Evolutionary conservation across 495 filamentous ascomycete genomes (phyloP), one percentile per base, ranked within the genome.

Genomic region (Hyaloscypha finlandica): DNA sequence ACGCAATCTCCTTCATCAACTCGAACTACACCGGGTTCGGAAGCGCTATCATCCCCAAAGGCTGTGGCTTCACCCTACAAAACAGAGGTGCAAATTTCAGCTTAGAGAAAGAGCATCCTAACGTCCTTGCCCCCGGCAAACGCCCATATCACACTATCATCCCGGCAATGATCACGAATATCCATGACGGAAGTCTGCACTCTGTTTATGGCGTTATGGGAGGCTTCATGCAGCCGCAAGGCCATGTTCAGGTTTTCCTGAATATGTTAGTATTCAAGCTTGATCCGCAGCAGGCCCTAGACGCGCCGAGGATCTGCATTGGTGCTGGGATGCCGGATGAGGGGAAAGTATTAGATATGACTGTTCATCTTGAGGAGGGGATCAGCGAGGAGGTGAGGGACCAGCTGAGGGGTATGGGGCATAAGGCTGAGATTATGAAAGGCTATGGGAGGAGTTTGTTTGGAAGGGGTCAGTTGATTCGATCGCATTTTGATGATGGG

Each of bases 191-290:
- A 25, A 86, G 81, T n/a, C 77, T 98, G 65, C 89, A 97, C 73
- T 87, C 86, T 35, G 91, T 96, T 0, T 95, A 91, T 69, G 94
- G 94, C 56, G 92, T 97, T 62, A 97, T 97, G 94, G 94, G 94
- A 68, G 94, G 94, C 45, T 96, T 93, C 77, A 97, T 98, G 94
- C 94, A 98, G 80, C 94, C 94, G 1, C 94, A 97, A 80, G 94
- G 94, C 14, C 94, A 97, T 74, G 92, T 97, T 22, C 94, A 98
- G 77, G 92, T 97, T 4, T 77, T 98, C 58, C 83, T 97, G 12
- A 96, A 96, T 64, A 91, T 96, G 86, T 77, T 94, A 5, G 87
- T 89, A 0, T 96, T 94, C 73, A 85, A 86, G 11, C 82, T 90
- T 70, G 88, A 85, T 63, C 92, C 92, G 42, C 94, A 98, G 22